Evolutionary conservation across 2,329 filamentous ascomycete genomes (phyloP), one percentile per base, ranked within the genome.

Genomic region (Fusarium irregulare): DNA sequence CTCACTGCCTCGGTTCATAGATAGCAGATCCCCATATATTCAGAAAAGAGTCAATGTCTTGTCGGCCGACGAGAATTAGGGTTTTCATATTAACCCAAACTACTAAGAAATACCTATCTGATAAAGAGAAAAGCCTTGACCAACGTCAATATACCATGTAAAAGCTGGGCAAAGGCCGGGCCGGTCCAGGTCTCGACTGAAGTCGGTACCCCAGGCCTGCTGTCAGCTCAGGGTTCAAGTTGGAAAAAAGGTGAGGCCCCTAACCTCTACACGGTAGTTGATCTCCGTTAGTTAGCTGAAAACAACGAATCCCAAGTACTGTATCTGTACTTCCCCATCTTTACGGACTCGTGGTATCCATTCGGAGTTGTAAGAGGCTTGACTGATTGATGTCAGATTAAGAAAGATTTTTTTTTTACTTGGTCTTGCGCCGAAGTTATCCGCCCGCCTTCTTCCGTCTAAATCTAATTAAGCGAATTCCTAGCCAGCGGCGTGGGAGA

Each of bases 401-500:
- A 53, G 25, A 48, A 34, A 34, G 18, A 41, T 5, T 40, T 30
- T 34, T 37, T 37, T n/a, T 6, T 37, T n/a, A n/a, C 34, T 37
- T 37, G 18, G 18, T 37, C 34, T 37, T 68, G 41, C 59, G 54
- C 67, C 59, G 63, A 68, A 64, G 49, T 42, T 64, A 64, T 64
- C 55, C 64, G 59, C 14, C 28, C 32, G 34, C 49, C 41, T n/a
- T 25, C 16, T 21, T 44, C 21, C 23, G 13, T 21, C 28, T 41
- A 37, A 30, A 30, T 30, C 28, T 30, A 30, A 37, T 60, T 58
- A 67, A 67, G 58, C 63, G 57, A 68, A 32, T 23, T 50, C 34
- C 34, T 21, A 50, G 21, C 48, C 48, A 32, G 18, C 51, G 68
- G 62, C 73, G 73, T 75, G 72, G 50, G 57, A 64, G 70, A 75